phyloP scores from a whole-genome alignment of 176 grass and related monocot genomes.

The Oropetium thomaeum region DNA sequence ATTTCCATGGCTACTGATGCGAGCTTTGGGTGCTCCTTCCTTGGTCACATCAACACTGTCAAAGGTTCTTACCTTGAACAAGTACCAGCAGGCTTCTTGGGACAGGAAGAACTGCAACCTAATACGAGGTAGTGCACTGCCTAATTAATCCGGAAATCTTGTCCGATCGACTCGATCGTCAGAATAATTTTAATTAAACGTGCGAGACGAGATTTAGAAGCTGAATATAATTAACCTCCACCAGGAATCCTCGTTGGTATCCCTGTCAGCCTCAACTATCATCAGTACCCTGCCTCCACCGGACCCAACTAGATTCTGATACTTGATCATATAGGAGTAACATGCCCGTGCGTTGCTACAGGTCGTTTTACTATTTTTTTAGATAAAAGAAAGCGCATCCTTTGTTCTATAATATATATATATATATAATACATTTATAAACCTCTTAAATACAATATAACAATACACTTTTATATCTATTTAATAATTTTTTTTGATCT shows the following conservation, averaged over 20 bases:
- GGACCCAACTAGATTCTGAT: not conserved
- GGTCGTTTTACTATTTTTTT: too few species aligned
- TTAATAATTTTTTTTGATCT: too few species aligned
- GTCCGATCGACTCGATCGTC: not conserved
- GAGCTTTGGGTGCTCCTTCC: not conserved
- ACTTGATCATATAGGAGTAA: too few species aligned
- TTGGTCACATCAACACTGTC: not conserved
- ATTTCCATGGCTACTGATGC: not conserved
- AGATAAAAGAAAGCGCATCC: too few species aligned
- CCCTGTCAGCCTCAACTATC: not conserved
- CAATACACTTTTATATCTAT: too few species aligned
- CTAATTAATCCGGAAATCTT: not conserved
- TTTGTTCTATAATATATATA: too few species aligned
- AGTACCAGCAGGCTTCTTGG: not conserved
- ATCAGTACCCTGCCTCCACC: not conserved
- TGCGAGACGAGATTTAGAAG: not conserved
- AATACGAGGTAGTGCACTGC: not conserved
- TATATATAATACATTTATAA: too few species aligned
- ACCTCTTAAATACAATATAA: too few species aligned
- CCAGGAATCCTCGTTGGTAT: not conserved
- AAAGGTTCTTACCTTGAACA: not conserved
- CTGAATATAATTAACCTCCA: not conserved
- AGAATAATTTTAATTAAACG: conserved; percentile 29
- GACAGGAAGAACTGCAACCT: not conserved
- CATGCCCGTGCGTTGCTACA: too few species aligned